These are phyloP conservation scores for Atkinsonella hypoxylon DNA, from an alignment of 2,329 filamentous ascomycete species.

Conservation along the genomic window DNA sequence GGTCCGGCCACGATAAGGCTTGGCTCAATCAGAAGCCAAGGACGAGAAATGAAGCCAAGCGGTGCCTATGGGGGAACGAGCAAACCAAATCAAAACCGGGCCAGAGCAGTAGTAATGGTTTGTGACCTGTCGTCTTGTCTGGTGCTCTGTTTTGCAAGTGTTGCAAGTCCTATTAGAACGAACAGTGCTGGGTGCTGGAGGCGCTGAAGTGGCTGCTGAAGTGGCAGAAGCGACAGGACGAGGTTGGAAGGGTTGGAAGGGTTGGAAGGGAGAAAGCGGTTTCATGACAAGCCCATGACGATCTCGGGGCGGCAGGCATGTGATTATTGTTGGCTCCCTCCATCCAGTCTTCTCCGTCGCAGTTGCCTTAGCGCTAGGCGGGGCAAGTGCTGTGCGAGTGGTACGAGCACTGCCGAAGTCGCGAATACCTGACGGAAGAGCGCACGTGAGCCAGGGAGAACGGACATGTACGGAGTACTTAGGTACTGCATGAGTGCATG, in stretches of 20 bases:
- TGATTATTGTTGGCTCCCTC: constrained; percentile 34
- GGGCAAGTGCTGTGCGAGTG: background rate
- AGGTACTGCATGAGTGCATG: too few species aligned
- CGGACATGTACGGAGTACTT: background rate
- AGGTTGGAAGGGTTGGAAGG: too few species aligned
- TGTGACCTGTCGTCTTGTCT: too few species aligned
- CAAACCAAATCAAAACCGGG: background rate
- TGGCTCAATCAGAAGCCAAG: background rate
- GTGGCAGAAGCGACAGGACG: too few species aligned
- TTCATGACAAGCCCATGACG: constrained; percentile 11
- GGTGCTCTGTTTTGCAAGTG: too few species aligned
- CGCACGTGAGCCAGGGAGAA: too few species aligned
- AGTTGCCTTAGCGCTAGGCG: background rate
- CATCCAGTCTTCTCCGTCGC: constrained; percentile 13
- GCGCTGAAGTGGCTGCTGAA: too few species aligned
- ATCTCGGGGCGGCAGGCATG: constrained; percentile 25
- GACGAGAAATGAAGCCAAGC: background rate
- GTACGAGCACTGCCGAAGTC: too few species aligned
- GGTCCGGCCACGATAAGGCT: background rate
- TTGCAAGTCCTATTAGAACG: too few species aligned
- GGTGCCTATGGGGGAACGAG: background rate
- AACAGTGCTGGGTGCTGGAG: too few species aligned
- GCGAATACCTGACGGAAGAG: too few species aligned
- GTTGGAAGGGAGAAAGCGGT: constrained; percentile 10
- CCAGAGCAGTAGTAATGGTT: background rate